Conservation (phyloP, 495 filamentous ascomycete species). For the Daldinia caldariorum region DNA sequence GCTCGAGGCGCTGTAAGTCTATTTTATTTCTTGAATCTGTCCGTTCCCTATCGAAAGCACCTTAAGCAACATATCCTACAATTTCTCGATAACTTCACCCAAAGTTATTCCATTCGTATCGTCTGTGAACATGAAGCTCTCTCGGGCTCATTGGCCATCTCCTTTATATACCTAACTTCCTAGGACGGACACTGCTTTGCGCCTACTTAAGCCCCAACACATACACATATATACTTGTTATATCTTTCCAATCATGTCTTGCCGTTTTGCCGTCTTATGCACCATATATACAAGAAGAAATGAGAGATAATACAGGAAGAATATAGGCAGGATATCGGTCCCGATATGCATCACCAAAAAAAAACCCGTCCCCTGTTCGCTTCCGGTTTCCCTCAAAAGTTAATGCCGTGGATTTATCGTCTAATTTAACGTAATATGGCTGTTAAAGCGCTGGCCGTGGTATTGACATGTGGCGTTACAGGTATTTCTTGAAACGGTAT, state of each 20-base stretch:
- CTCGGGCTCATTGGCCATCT: slow-evolving; percentile 15
- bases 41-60: background rate
- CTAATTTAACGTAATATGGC: slow-evolving; percentile 28
- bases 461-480: slow-evolving; percentile 53
- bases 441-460: slow-evolving; percentile 3
- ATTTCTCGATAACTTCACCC: slow-evolving; percentile 4
- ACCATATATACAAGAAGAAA: slow-evolving; percentile 12
- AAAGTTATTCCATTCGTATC: slow-evolving; percentile 29
- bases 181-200: slow-evolving; percentile 13
- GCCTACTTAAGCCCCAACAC: slow-evolving; percentile 6
- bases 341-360: slow-evolving; percentile 27
- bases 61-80: background rate
- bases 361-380: slow-evolving; percentile 8
- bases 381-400: slow-evolving; percentile 8
- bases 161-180: slow-evolving; percentile 35
- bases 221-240: slow-evolving; percentile 28
- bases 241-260: slow-evolving; percentile 21
- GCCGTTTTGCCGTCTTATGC: slow-evolving; percentile 14
- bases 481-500: slow-evolving; percentile 96
- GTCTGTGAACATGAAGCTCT: slow-evolving; percentile 40
- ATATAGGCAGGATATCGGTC: slow-evolving; percentile 33
- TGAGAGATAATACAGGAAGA: slow-evolving; percentile 26
- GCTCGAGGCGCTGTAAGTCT: slow-evolving; percentile 87
- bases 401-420: slow-evolving; percentile 9
- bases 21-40: background rate